phyloP scores from a whole-genome alignment of 169 alveolate genomes.

The Toxoplasma gondii region DNA sequence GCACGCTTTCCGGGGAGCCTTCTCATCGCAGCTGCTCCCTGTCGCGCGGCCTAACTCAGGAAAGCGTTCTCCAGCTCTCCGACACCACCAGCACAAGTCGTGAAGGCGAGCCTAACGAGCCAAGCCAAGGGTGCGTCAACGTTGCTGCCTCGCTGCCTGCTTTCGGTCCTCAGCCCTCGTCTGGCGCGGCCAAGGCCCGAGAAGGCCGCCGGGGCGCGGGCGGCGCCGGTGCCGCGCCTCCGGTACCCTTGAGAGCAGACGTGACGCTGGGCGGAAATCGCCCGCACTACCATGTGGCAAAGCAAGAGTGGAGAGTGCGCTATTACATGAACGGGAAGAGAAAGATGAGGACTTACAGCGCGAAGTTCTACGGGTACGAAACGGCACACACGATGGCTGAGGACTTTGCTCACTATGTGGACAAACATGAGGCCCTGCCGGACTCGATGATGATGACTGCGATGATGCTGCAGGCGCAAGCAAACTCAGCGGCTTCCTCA shows the following conservation, averaged over 20 bases:
- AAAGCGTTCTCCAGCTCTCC: constrained; percentile 13
- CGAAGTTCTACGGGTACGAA: constrained; percentile 45
- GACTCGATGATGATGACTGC: constrained; percentile 21
- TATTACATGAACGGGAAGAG: constrained; percentile 51
- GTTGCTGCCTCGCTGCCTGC: background rate
- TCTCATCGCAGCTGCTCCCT: background rate
- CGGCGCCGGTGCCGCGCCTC: background rate
- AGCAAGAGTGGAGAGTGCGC: constrained; percentile 61
- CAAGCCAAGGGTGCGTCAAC: background rate
- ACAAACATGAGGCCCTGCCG: constrained; percentile 48
- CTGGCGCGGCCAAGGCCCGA: background rate
- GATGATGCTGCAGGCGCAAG: constrained; percentile 38
- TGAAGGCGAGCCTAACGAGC: background rate
- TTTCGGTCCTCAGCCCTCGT: background rate
- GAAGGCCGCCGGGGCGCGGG: background rate
- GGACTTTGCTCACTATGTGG: constrained; percentile 45
- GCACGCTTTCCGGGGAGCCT: background rate
- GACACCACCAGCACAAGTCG: background rate
- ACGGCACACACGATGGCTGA: constrained; percentile 44
- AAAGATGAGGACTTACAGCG: constrained; percentile 52
- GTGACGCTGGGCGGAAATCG: constrained; percentile 46
- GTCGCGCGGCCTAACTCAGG: background rate
- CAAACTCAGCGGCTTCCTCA: background rate
- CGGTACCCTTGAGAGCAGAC: background rate
- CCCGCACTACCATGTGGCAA: constrained; percentile 57